Base-by-base conservation (phyloP, 305 asterid species). In the Fraxinus platypoda region DNA sequence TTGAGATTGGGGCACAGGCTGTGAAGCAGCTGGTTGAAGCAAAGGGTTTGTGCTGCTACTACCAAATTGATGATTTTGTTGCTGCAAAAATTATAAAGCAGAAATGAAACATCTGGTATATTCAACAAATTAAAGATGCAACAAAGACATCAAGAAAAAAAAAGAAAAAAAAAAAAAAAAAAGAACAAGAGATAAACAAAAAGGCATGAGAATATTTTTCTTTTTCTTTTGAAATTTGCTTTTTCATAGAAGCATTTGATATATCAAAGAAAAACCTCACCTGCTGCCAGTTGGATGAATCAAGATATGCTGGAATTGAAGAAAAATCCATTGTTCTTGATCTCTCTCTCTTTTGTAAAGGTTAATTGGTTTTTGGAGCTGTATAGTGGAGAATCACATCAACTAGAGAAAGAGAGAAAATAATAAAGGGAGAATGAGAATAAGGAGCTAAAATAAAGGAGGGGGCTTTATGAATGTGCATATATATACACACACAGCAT, bases 201-300 rank as follows among this genome's bases (percentile, higher is more conserved):
- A 85, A 85, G 84, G 75, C 74, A 81, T 54, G 84, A 78, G 95
- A 92, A 91, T 91, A 92, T 89, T 83, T 87, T 80, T 87, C 94
- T 89, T 83, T 87, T 80, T 87, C 94, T 90, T 91, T 92, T 85
- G 77, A 79, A 80, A 81, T 41, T 74, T 83, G 81, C 87, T 87
- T 91, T 92, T 88, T 57, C 87, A 88, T 83, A 81, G 83, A 71
- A 81, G 81, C 84, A 79, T 82, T 75, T 71, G 83, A 84, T 84
- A 75, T 21, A 80, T 77, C 66, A 4, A 23, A 13, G 26, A 85
- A 79, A 81, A 77, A 57, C 85, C 81, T 88, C 57, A 93, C 98
- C 92, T 94, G 98, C 78, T 94, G 97, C 99, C 99, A 95, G 94
- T 95, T 94, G 94, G 98, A 85, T n/a, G 95, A 89, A 95, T 95